Conservation (phyloP, 179 eudicot species). For the Spinacia oleracea region DNA sequence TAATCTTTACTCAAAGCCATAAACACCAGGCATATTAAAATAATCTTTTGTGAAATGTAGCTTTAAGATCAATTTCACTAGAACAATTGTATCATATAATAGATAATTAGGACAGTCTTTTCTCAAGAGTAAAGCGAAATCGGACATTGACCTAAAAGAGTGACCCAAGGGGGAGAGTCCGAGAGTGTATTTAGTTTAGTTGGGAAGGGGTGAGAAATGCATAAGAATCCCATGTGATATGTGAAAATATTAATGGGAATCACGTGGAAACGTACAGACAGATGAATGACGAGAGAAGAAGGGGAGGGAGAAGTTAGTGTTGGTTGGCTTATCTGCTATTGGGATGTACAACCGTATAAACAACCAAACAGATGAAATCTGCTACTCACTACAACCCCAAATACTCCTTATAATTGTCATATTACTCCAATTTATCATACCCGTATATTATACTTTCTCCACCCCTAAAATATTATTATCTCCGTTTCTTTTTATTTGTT, state of each 20-base stretch:
- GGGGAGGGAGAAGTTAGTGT: constrained; percentile 14
- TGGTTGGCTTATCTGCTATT: constrained; percentile 21
- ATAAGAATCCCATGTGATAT: constrained; percentile 26
- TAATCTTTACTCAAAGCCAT: too few species aligned
- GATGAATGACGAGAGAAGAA: constrained; percentile 27
- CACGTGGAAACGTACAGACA: constrained; percentile 30
- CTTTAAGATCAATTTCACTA: too few species aligned
- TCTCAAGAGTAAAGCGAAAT: background rate
- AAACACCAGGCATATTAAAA: too few species aligned
- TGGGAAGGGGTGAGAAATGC: constrained; percentile 7
- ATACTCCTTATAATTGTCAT: too few species aligned
- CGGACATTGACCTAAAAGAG: background rate
- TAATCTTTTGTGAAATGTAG: too few species aligned
- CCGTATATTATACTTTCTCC: too few species aligned
- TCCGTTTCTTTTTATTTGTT: too few species aligned
- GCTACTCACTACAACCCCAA: too few species aligned
- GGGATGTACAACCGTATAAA: constrained; percentile 1
- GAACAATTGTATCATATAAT: too few species aligned
- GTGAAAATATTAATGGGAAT: constrained; percentile 1
- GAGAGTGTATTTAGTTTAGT: background rate
- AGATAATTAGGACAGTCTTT: background rate
- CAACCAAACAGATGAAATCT: background rate
- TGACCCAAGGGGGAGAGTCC: background rate
- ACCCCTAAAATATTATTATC: too few species aligned
- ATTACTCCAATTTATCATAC: too few species aligned